Evolutionary conservation across 139 green algal genomes (phyloP).

Genomic region (Tetraselmis chui): DNA sequence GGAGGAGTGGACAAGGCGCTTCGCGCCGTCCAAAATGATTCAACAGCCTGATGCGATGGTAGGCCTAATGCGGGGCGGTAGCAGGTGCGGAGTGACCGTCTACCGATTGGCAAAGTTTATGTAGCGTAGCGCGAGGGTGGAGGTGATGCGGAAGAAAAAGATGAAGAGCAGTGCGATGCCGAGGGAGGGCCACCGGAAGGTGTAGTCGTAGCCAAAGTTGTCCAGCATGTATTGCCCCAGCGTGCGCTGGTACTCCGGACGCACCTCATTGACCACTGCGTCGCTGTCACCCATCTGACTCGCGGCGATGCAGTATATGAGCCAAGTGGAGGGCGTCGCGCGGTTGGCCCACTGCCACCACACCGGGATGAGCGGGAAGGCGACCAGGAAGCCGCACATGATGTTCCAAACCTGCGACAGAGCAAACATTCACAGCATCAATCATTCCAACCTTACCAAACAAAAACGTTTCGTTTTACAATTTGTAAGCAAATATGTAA

Average conservation of each 20-base stretch:
- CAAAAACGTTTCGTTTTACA: too few species aligned
- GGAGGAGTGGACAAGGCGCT: too few species aligned
- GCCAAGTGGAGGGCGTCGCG: conserved; percentile 15
- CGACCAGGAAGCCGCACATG: conserved; percentile 26
- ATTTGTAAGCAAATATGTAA: too few species aligned
- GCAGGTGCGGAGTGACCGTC: too few species aligned
- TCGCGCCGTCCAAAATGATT: too few species aligned
- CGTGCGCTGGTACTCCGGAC: background rate
- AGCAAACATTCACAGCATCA: too few species aligned
- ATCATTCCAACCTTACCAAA: too few species aligned
- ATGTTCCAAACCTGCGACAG: conserved; percentile 20
- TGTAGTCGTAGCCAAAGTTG: conserved; percentile 25
- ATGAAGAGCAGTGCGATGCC: conserved; percentile 21
- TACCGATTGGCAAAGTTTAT: conserved; percentile 20
- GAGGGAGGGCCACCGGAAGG: conserved; percentile 23
- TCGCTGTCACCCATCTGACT: conserved; percentile 30
- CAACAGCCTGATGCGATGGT: too few species aligned
- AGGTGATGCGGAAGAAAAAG: conserved; percentile 19
- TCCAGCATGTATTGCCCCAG: conserved; percentile 17
- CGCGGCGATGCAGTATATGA: conserved; percentile 23
- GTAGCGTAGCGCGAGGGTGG: conserved; percentile 14
- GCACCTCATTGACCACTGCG: background rate
- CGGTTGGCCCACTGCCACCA: conserved; percentile 30
- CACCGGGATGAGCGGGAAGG: conserved; percentile 16
- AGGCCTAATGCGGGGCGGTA: too few species aligned